phyloP scores from a whole-genome alignment of 805 yeast genomes.

The Candida xyloterini region DNA sequence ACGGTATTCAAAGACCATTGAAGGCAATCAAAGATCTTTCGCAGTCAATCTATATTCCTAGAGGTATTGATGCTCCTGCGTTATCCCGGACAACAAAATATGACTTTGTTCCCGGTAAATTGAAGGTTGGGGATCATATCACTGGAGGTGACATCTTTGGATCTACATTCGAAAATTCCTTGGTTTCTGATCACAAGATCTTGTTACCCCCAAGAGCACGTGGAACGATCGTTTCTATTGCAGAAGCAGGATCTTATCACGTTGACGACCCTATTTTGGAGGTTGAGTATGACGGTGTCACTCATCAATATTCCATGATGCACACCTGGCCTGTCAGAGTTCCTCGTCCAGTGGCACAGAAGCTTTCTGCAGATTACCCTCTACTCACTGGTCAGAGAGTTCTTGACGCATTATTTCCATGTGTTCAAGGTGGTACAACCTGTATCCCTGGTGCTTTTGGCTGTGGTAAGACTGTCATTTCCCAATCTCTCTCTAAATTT shows the following conservation, averaged over 20 bases:
- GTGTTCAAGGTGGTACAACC: conserved; percentile 99
- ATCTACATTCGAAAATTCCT: conserved; percentile 88
- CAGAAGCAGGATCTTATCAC: conserved; percentile 85
- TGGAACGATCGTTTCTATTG: conserved; percentile 91
- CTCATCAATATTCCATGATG: conserved; percentile 81
- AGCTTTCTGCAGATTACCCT: conserved; percentile 90
- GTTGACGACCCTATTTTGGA: conserved; percentile 89
- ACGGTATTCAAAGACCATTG: conserved; percentile 99
- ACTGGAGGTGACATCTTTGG: conserved; percentile 98
- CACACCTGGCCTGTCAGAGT: conserved; percentile 99
- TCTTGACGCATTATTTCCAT: conserved; percentile 93
- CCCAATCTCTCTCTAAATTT: conserved; percentile 94
- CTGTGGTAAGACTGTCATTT: conserved; percentile 95
- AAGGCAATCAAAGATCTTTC: conserved; percentile 85
- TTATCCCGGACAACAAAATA: conserved; percentile 76
- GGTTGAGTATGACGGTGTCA: conserved; percentile 91
- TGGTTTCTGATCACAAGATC: conserved; percentile 89
- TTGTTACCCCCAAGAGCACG: conserved; percentile 97
- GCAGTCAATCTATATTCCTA: conserved; percentile 93
- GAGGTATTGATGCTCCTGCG: conserved; percentile 98
- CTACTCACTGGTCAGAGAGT: conserved; percentile 98
- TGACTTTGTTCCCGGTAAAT: conserved; percentile 76
- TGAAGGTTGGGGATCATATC: conserved; percentile 94
- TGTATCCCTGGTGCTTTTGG: conserved; percentile 99
- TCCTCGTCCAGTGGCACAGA: conserved; percentile 97